phyloP scores from a whole-genome alignment of 2,329 filamentous ascomycete species.

The Metarhizium anisopliae region DNA sequence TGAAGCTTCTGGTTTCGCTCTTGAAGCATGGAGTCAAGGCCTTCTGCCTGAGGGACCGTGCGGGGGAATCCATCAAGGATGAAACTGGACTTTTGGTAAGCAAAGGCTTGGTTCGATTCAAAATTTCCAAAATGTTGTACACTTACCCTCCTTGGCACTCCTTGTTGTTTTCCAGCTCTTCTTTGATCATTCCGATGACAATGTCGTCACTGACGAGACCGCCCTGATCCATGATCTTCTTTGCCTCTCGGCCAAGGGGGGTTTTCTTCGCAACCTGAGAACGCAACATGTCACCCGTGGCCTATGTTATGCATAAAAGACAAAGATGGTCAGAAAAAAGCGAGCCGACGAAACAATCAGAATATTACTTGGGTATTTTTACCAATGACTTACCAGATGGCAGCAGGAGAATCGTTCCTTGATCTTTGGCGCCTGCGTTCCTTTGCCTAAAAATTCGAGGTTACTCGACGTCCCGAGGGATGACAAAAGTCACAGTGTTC shows the following conservation, averaged over 20 bases:
- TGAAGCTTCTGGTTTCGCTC: constrained; percentile 75
- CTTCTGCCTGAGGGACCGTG: constrained; percentile 89
- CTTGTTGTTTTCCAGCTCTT: constrained; percentile 84
- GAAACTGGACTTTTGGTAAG: constrained; percentile 51
- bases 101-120: neutral
- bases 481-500: constrained; percentile 17
- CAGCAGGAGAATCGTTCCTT: constrained; percentile 98
- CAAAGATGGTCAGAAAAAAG: neutral
- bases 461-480: constrained; percentile 1
- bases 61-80: constrained; percentile 98
- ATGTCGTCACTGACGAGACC: constrained; percentile 98
- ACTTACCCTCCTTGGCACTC: constrained; percentile 92
- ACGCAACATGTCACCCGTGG: constrained; percentile 97
- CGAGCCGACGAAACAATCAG: neutral
- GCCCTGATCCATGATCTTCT: constrained; percentile 99
- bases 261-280: constrained; percentile 99
- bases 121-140: neutral
- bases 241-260: constrained; percentile 83
- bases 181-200: constrained; percentile 99
- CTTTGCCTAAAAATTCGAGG: constrained; percentile 63
- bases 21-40: constrained; percentile 84
- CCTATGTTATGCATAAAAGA: constrained; percentile 48
- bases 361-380: constrained; percentile 9
- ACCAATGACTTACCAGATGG: constrained; percentile 68
- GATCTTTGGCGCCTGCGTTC: constrained; percentile 94